Evolutionary conservation across 1,284 basidiomycete genomes (phyloP).

Genomic region (Coniferiporia sulphurascens): DNA sequence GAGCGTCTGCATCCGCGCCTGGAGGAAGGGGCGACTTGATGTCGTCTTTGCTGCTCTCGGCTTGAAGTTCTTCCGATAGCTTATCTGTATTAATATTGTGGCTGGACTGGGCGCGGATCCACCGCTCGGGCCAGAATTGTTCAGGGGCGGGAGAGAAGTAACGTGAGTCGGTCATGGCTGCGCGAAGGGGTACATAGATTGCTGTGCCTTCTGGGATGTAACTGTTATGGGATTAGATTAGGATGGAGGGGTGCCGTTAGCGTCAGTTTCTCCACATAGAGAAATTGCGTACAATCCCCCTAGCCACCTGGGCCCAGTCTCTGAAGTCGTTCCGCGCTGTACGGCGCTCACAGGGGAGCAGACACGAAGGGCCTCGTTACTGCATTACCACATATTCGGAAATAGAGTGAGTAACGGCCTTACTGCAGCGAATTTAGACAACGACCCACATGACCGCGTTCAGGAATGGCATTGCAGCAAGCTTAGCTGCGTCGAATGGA

Average conservation of each 20-base stretch:
- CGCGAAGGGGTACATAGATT: constrained; percentile 42
- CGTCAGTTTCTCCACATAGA: no score
- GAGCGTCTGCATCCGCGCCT: not conserved
- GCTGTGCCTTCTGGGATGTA: constrained; percentile 46
- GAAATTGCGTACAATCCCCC: no score
- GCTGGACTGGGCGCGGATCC: no score
- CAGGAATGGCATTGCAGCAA: constrained; percentile 29
- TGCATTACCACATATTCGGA: no score
- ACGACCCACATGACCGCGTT: no score
- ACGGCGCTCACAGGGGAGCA: no score
- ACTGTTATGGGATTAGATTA: constrained; percentile 35
- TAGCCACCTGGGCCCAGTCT: no score
- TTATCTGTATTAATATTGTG: constrained; percentile 20
- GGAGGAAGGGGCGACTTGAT: not conserved
- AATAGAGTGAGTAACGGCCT: no score
- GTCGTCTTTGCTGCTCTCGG: not conserved
- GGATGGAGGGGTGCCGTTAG: no score
- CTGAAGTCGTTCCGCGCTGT: no score
- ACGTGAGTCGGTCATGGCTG: constrained; percentile 37
- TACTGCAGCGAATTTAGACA: no score
- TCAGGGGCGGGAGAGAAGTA: constrained; percentile 37
- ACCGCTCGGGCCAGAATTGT: constrained; percentile 38
- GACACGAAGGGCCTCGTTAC: no score
- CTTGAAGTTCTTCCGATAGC: not conserved
- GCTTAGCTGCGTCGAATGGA: constrained; percentile 17